Evolutionary conservation across 2,329 filamentous ascomycete species (phyloP), one percentile per base, ranked within the genome.

Genomic region (Exophiala aquamarina): DNA sequence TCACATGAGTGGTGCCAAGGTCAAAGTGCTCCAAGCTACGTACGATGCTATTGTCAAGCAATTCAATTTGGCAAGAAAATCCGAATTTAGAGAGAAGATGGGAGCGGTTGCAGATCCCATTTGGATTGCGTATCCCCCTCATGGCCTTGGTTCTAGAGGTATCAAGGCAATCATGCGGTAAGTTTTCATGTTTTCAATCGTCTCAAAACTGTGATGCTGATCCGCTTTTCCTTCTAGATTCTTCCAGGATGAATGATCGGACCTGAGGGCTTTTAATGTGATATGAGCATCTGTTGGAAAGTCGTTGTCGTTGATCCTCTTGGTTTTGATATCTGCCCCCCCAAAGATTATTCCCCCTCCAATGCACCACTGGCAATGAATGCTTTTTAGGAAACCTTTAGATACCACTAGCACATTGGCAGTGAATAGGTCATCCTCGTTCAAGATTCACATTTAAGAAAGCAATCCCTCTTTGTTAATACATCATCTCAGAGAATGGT

Each of bases 11-110:
- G 89, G 89, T 32, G 75, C 89, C 41, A 83, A 88, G 56, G 85
- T 91, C 50, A 89, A 84, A 72, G 84, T 95, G 65, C 73, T 96
- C 47, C 83, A 84, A 60, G 85, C 84, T 60, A 90, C 88, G 0
- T 96, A 96, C 71, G 82, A 86, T 58, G 82, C 87, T 3, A 72
- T 95, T 38, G 86, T 88, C 33, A 87, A 87, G 61, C 89, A 91
- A 65, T 82, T 95, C 58, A 86, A 87, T 58, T 76, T 95, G 55
- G 86, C 84, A 36, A 82, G 86, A 63, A 95, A 95, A 80, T 85
- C 82, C 44, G 89, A 91, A 66, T 96, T 96, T 73, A 77, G 91
- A 51, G 86, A 88, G 72, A 96, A 96, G 77, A 82, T 96, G 66
- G 91, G 91, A 43, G 87, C 87, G 3, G 74, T 82, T 48, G 89